Conservation (phyloP, 371 early-diverging fungal genomes). For the Zancudomyces culisetae region DNA sequence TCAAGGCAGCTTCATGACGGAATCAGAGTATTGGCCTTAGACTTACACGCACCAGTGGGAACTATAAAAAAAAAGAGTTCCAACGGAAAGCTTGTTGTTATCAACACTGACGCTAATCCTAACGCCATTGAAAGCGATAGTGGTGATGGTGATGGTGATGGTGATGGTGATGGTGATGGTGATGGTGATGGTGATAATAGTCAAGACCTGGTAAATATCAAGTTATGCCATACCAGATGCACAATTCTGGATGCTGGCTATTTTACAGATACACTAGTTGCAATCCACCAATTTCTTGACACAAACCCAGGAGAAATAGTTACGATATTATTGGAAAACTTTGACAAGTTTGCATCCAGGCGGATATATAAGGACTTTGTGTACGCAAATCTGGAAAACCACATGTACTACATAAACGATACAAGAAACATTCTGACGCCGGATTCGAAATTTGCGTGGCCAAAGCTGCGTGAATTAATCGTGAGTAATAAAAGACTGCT, state of each 20-base stretch:
- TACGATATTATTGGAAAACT: constrained; percentile 50
- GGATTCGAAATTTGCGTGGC: constrained; percentile 30
- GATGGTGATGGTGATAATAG: constrained; percentile 23
- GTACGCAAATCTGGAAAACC: constrained; percentile 33
- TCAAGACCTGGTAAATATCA: constrained; percentile 25
- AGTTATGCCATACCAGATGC: constrained; percentile 48
- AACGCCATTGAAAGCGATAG: no score
- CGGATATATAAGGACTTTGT: constrained; percentile 31
- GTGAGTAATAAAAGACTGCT: constrained; percentile 39
- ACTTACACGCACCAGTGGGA: constrained; percentile 18
- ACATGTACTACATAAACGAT: constrained; percentile 14
- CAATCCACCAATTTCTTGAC: constrained; percentile 33
- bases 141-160: no score
- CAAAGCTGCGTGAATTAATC: constrained; percentile 42
- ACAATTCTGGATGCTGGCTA: constrained; percentile 36
- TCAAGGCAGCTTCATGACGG: constrained; percentile 44
- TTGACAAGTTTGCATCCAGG: constrained; percentile 26
- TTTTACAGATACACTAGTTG: constrained; percentile 25
- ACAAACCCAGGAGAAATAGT: constrained; percentile 43
- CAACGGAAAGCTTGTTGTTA: no score
- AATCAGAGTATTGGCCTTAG: constrained; percentile 48
- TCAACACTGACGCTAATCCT: no score
- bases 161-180: no score
- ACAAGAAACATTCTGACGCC: constrained; percentile 1
- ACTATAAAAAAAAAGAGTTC: no score